Percentiles rank a stretch among this genome's conserved stretches.
These are phyloP conservation scores for Colletotrichum somersetense DNA, from an alignment of 2,329 filamentous ascomycete species.

Conservation along the genomic window DNA sequence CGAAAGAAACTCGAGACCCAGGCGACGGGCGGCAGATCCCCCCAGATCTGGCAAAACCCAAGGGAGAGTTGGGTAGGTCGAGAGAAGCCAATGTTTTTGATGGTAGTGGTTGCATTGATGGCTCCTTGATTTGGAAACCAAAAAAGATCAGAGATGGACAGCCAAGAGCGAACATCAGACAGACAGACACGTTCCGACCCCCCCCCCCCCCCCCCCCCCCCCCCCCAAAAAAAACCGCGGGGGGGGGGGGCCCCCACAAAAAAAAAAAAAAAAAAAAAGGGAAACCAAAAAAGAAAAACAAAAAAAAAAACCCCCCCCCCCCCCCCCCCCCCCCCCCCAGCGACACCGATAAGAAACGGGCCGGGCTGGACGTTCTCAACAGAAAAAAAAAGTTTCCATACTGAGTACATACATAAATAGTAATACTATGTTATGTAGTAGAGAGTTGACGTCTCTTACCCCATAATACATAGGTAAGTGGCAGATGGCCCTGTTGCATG, in stretches of 20 bases:
- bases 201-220: too few relatives aligned
- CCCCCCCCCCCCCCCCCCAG: not conserved
- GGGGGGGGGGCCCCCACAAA: too few relatives aligned
- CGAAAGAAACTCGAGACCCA: conserved; percentile 1
- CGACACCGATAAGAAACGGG: conserved; percentile 35
- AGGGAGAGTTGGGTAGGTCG: not conserved
- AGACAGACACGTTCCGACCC: conserved; percentile 34
- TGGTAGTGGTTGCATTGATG: not conserved
- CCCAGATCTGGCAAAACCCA: not conserved
- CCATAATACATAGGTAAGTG: not conserved
- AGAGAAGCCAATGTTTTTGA: too few relatives aligned
- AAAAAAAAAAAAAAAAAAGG: too few relatives aligned
- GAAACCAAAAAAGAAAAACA: too few relatives aligned
- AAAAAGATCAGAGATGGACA: not conserved
- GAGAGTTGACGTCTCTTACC: not conserved
- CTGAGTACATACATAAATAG: not conserved
- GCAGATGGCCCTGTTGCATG: conserved; percentile 2
- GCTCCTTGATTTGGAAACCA: not conserved
- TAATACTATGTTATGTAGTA: too few relatives aligned
- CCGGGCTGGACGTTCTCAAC: conserved; percentile 30
- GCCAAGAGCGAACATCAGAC: conserved; percentile 27
- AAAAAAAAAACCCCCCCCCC: too few relatives aligned
- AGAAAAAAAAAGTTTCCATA: conserved; percentile 10
- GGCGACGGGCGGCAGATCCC: not conserved
- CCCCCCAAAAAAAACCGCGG: too few relatives aligned